Conservation (phyloP, 108 stramenopile species). For the Nitzschia sp. region DNA sequence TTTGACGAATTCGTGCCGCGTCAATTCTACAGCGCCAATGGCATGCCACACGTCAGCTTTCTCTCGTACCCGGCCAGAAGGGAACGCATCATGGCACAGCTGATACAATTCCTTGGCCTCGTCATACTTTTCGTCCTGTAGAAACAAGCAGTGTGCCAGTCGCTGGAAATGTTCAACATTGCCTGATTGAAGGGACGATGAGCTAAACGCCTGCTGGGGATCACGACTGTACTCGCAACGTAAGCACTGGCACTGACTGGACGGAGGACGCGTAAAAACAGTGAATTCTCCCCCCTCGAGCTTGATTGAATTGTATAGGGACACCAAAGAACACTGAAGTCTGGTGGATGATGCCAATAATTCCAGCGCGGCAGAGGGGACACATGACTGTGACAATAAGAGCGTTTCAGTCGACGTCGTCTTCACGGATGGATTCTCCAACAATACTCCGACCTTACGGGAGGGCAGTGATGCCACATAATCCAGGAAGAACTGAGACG, state of each 20-base stretch:
- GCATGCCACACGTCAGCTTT: constrained; percentile 56
- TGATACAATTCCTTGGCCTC: constrained; percentile 56
- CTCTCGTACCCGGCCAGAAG: background rate
- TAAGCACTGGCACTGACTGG: constrained; percentile 36
- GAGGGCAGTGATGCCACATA: constrained; percentile 19
- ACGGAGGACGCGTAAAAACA: constrained; percentile 15
- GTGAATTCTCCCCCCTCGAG: background rate
- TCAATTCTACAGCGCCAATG: constrained; percentile 45
- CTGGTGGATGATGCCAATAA: background rate
- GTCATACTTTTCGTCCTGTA: constrained; percentile 54
- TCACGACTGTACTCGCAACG: constrained; percentile 38
- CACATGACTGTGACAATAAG: background rate
- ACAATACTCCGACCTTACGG: constrained; percentile 20
- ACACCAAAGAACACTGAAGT: background rate
- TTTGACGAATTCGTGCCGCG: constrained; percentile 45
- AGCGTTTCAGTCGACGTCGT: background rate
- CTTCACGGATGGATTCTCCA: constrained; percentile 16
- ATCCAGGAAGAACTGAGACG: constrained; percentile 31
- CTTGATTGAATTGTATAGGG: constrained; percentile 3
- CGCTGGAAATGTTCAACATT: constrained; percentile 10
- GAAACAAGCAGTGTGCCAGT: constrained; percentile 64
- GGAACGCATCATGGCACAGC: constrained; percentile 17
- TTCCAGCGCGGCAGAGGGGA: constrained; percentile 12
- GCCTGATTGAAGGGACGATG: constrained; percentile 3
- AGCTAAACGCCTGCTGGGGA: background rate